Base-by-base conservation (phyloP, 192 early-diverging fungal species). In the Podila horticola region DNA sequence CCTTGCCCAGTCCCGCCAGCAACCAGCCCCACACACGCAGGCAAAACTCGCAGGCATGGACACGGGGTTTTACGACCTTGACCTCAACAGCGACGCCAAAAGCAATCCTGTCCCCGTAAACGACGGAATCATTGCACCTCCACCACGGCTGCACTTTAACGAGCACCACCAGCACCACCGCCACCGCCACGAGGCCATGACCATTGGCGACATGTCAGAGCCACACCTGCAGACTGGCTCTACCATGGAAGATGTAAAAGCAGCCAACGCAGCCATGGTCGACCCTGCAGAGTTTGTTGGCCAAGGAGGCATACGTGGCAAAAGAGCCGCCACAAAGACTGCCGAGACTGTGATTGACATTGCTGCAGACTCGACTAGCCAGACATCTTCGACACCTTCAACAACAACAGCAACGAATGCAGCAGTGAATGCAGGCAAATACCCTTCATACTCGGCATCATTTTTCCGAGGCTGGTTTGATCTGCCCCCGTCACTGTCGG, bases 161-260 rank as follows among this genome's bases (percentile, higher is more conserved):
- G n/a, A 55, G 24, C 52, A 55, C 52, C 52, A 55, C 24, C n/a
- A 55, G 52, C 52, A 55, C 24, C 1, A 55, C 24, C 52, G 52
- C 52, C 52, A 55, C 52, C 52, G 52, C 52, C 52, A 55, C 24
- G 52, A 55, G n/a, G 52, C 52, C 24, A n/a, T 55, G 52, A 55
- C 52, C 6, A 55, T 55, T 26, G 52, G 24, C 6, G 52, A 55
- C 52, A 55, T 55, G 52, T 55, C 52, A 1, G 52, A 55, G n/a
- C 52, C 52, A 26, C 52, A 26, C 24, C 24, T 45, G 41, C 34
- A 36, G 9, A 45, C 22, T 5, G 22, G 4, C 20, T 55, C 52
- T 24, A 22, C 10, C 34, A 36, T 24, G 11, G 52, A 55, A n/a
- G n/a, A 55, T 17, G 15, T 17, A 45, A 45, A 45, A 1, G 13